phyloP scores from a whole-genome alignment of 441 rosid species.

The Syzygium syzygioides region DNA sequence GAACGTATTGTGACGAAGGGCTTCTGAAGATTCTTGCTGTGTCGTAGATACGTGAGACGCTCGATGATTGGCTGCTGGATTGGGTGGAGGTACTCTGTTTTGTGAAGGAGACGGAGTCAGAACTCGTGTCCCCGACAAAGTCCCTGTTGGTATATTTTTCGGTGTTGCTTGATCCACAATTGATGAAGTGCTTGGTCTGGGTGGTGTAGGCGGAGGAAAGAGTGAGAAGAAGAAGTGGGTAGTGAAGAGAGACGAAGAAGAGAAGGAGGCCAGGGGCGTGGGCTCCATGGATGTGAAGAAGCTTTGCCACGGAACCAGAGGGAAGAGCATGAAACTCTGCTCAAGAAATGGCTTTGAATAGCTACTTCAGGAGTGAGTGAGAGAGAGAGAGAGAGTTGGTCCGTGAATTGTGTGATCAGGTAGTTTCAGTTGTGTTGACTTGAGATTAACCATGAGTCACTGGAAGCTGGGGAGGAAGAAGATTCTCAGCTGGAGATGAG shows the following conservation, averaged over 20 bases:
- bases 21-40: not conserved
- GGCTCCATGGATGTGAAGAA: not conserved
- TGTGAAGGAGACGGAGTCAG: not conserved
- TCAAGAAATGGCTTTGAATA: too few relatives aligned
- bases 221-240: not conserved
- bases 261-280: constrained; percentile 12
- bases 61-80: not conserved
- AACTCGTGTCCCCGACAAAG: constrained; percentile 21
- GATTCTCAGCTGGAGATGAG: not conserved
- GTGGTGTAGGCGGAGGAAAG: constrained; percentile 10
- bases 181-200: constrained; percentile 31
- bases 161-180: constrained; percentile 27
- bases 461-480: not conserved
- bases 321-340: not conserved
- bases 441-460: not conserved
- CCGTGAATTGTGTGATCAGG: not conserved
- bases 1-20: not conserved
- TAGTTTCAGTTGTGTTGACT: not conserved
- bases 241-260: constrained; percentile 3
- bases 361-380: not conserved
- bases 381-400: not conserved
- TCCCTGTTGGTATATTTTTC: not conserved
- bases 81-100: not conserved
- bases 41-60: not conserved
- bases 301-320: constrained; percentile 11